Evolutionary conservation across 2,329 filamentous ascomycete genomes (phyloP), one percentile per base, ranked within the genome.

Genomic region (Colletotrichum zoysiae): DNA sequence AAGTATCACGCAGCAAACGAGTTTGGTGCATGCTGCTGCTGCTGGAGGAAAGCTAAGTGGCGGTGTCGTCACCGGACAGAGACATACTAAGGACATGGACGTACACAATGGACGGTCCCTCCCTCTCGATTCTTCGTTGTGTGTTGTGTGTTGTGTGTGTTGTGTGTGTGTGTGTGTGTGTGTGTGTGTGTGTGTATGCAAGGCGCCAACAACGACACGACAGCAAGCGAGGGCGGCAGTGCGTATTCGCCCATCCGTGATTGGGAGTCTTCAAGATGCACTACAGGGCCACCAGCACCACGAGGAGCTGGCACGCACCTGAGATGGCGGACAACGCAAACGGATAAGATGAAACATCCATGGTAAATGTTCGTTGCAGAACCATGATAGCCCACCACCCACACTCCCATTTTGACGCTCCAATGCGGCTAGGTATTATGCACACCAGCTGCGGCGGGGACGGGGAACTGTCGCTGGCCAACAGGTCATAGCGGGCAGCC

Each of bases 281-380:
- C 50, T 33, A 42, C 59, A 71, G 46, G 58, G 40, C 59, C 46
- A 23, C 53, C 44, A 64, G 46, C 59, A 64, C 33, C 42, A 44
- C 38, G 51, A 53, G 46, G 53, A 64, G 59, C 69, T 53, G 61
- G 59, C 65, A 66, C 64, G 59, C 65, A 66, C 64, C 38, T 42
- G 42, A 55, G 40, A 58, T 46, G 42, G 44, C 38, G 30, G 42
- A 68, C 65, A 71, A 56, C 56, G 46, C 57, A 74, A 73, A 74
- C 72, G 70, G 35, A 63, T 55, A 53, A 57, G 70, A 74, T 69
- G 72, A 74, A 74, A 73, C 72, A 70, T 57, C 38, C 50, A 65
- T 53, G 38, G 65, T 74, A 56, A 56, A 66, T 64, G 71, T 72
- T 73, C 71, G 71, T 72, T 73, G 69, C 71, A 73, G 71, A 72